phyloP scores from a whole-genome alignment of 805 yeast genomes.

The Teunomyces aglyptinius region DNA sequence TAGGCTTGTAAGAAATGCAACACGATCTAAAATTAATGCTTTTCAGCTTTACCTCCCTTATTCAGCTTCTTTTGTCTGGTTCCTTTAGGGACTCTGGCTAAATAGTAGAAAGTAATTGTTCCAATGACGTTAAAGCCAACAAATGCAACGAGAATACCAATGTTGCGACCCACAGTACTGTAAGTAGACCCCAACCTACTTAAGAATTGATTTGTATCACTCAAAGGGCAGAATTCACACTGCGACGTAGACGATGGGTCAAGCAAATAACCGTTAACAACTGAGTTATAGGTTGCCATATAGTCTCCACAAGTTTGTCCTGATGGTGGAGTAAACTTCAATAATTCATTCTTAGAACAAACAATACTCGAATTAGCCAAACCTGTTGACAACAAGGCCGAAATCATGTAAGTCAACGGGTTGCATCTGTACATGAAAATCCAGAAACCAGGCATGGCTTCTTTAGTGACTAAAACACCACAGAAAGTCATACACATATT shows the following conservation, averaged over 20 bases:
- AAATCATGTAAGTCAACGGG: conserved; percentile 25
- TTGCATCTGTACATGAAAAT: conserved; percentile 29
- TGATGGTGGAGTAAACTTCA: conserved; percentile 15
- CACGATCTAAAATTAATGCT: background rate
- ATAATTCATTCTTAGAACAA: conserved; percentile 17
- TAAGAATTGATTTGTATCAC: conserved; percentile 60
- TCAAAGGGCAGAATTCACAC: conserved; percentile 62
- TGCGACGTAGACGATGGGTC: conserved; percentile 43
- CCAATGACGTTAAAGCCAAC: conserved; percentile 25
- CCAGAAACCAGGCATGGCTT: conserved; percentile 24
- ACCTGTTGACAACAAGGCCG: conserved; percentile 12
- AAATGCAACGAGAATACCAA: conserved; percentile 27
- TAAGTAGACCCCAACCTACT: conserved; percentile 40
- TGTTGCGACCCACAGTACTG: conserved; percentile 25
- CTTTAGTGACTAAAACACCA: conserved; percentile 21
- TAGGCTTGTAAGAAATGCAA: background rate
- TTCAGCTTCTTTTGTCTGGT: conserved; percentile 17
- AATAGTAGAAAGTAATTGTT: conserved; percentile 37
- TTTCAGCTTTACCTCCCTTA: background rate
- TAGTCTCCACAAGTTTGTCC: conserved; percentile 22
- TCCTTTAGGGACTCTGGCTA: conserved; percentile 40
- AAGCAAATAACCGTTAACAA: conserved; percentile 33
- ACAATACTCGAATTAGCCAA: conserved; percentile 17
- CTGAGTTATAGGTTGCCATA: conserved; percentile 18
- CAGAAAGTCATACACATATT: conserved; percentile 28